Evolutionary conservation across 1,284 basidiomycete species (phyloP).

Genomic region (Pseudozyma thailandica): DNA sequence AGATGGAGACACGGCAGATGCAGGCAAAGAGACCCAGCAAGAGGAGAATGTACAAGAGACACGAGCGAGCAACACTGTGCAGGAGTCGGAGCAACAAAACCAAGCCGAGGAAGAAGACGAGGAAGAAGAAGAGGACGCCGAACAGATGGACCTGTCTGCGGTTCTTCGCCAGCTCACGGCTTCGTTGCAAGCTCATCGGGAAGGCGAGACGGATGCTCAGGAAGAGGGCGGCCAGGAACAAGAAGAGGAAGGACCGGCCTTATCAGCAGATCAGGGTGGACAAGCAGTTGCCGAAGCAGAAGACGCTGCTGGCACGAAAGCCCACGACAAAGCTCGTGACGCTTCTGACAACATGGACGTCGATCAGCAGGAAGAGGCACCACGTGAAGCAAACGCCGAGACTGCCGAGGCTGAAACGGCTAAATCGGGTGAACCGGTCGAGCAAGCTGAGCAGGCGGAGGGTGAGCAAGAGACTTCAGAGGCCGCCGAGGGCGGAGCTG

Average conservation of each 20-base stretch:
- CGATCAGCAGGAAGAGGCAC: slow-evolving; percentile 9
- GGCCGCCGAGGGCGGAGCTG: slow-evolving; percentile 5
- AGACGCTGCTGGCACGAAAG: no score
- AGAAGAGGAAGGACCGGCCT: background rate
- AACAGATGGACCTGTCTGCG: slow-evolving; percentile 47
- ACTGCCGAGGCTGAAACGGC: background rate
- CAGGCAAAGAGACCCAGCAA: background rate
- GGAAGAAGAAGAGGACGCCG: slow-evolving; percentile 23
- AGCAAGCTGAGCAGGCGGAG: background rate
- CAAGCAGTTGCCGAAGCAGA: no score
- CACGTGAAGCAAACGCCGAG: background rate
- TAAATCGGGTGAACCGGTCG: background rate
- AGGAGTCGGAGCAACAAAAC: background rate
- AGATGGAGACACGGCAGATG: background rate
- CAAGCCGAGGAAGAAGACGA: slow-evolving; percentile 23
- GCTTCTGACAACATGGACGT: slow-evolving; percentile 15
- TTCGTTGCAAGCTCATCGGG: slow-evolving; percentile 48
- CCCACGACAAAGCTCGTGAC: background rate
- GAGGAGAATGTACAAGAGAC: background rate
- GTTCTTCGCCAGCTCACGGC: slow-evolving; percentile 55
- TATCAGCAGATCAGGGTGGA: background rate
- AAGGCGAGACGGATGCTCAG: slow-evolving; percentile 11
- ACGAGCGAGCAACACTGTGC: no score
- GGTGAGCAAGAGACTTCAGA: slow-evolving; percentile 4
- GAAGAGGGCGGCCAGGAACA: slow-evolving; percentile 7